Evolutionary conservation across 352 stramenopile species (phyloP).

Genomic region (Paralagenidium karlingii): DNA sequence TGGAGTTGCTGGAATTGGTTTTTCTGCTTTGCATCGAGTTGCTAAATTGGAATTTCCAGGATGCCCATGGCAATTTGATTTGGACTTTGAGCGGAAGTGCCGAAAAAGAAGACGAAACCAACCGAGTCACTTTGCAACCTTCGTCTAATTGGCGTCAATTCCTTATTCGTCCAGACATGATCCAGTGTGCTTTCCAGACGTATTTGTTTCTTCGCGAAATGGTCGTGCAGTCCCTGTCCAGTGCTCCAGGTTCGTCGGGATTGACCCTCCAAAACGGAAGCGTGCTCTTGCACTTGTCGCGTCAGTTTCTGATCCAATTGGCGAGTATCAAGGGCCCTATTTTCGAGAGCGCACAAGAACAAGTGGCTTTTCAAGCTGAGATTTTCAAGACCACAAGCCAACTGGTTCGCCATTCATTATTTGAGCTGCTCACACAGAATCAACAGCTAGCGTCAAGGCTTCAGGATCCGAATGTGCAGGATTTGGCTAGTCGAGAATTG

Average conservation of each 20-base stretch:
- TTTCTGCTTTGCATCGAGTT: conserved; percentile 70
- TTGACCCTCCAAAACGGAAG: conserved; percentile 52
- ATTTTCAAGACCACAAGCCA: conserved; percentile 51
- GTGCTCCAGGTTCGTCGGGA: too few relatives aligned
- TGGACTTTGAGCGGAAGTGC: conserved; percentile 39
- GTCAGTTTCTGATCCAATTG: conserved; percentile 71
- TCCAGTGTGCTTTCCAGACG: conserved; percentile 78
- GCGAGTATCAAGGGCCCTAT: conserved; percentile 58
- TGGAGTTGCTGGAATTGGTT: conserved; percentile 60
- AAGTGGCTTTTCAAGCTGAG: conserved; percentile 53
- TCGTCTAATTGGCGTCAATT: conserved; percentile 56
- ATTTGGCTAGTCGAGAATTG: conserved; percentile 64
- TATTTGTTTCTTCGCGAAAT: conserved; percentile 63
- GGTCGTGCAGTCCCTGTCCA: too few relatives aligned
- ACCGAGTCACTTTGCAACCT: conserved; percentile 26
- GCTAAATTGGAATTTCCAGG: conserved; percentile 66
- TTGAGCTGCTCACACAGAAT: conserved; percentile 50
- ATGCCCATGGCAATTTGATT: conserved; percentile 43
- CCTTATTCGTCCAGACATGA: conserved; percentile 52
- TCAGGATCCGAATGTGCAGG: conserved; percentile 47
- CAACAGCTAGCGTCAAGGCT: too few relatives aligned
- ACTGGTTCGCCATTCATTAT: conserved; percentile 54
- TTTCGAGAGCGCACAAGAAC: conserved; percentile 46
- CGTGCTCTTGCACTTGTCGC: conserved; percentile 59
- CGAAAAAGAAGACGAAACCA: conserved; percentile 15